Base-by-base conservation (phyloP, 2,329 filamentous ascomycete genomes). In the Ceratocystis cacaofunesta region DNA sequence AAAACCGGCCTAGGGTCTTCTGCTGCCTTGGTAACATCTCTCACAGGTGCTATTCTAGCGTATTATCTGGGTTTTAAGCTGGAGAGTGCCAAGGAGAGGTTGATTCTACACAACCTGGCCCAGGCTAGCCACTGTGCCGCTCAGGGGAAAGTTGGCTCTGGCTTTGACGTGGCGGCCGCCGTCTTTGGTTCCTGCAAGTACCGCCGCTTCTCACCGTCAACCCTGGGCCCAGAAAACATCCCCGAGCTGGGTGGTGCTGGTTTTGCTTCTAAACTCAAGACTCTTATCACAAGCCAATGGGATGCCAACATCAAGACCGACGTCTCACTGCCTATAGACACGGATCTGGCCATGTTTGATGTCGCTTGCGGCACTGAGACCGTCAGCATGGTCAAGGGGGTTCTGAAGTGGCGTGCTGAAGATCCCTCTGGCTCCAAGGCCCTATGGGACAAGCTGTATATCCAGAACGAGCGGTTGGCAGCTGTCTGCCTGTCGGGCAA, bases 1-100 rank as follows among this genome's bases (percentile, higher is more conserved):
- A 99, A 99, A 79, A 99, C 94, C 0, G 94, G 94, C 1, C 84
- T 99, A 36, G 94, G 94, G 67, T 96, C 92, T 10, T 96, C 92
- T 0, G 94, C 94, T 3, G 94, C 94, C 3, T 83, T 99, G 12
- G 92, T 97, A 41, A 97, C 94, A 1, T 82, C 92, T 50, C 83
- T 99, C 50, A 90, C 88, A 0, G 88, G 86, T 50, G 85, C 89
- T 1, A 76, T 95, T 2, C 82, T 95, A 36, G 77, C 79, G n/a
- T 85, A 92, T 76, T 92, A 92, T 77, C 80, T 92, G 22, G 83
- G 85, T 62, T 57, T 43, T 32, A 44, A 28, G n/a, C 64, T 65
- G 12, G 43, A 62, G 2, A 57, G 48, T 28, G 12, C 17, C 41
- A n/a, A 62, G 43, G 65, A 63, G 15, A 80, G 80, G 69, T 78